phyloP scores from a whole-genome alignment of 2,329 filamentous ascomycete genomes.

The Dactylellina cionopaga region DNA sequence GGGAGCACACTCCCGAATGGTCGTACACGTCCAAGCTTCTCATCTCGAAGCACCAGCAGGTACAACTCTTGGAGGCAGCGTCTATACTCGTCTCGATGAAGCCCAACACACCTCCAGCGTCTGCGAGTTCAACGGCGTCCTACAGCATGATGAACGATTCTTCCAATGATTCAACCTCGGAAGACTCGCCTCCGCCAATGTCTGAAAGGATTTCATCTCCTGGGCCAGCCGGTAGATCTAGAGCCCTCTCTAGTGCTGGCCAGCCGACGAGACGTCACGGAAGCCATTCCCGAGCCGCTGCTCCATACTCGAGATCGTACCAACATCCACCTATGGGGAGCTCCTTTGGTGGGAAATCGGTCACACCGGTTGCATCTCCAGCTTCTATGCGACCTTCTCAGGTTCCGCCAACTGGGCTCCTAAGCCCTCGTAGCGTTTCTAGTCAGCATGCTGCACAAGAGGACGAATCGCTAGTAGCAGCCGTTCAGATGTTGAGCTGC shows the following conservation, averaged over 20 bases:
- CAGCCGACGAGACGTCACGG: conserved; percentile 55
- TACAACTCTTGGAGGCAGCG: conserved; percentile 94
- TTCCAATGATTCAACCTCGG: conserved; percentile 80
- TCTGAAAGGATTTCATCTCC: conserved; percentile 66
- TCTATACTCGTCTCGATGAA: conserved; percentile 97
- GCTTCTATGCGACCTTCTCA: conserved; percentile 61
- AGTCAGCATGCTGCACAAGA: conserved; percentile 71
- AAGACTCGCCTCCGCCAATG: conserved; percentile 91
- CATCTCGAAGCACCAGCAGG: conserved; percentile 99
- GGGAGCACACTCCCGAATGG: conserved; percentile 99
- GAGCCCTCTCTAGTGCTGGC: conserved; percentile 54
- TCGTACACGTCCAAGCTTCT: conserved; percentile 94
- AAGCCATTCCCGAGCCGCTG: conserved; percentile 54
- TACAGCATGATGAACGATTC: conserved; percentile 61
- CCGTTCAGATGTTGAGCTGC: conserved; percentile 88
- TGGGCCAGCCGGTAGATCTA: conserved; percentile 65
- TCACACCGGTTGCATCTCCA: conserved; percentile 66
- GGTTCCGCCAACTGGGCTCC: conserved; percentile 31
- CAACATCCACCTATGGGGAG: conserved; percentile 50
- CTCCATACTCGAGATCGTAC: conserved; percentile 52
- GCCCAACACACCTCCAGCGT: conserved; percentile 71
- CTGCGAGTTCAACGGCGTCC: conserved; percentile 61
- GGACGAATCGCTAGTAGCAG: conserved; percentile 86
- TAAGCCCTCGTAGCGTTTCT: conserved; percentile 47
- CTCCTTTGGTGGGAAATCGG: conserved; percentile 57